Evolutionary conservation across 805 yeast species (phyloP), one percentile per base, ranked within the genome.

Genomic region (Starmerella apicola): DNA sequence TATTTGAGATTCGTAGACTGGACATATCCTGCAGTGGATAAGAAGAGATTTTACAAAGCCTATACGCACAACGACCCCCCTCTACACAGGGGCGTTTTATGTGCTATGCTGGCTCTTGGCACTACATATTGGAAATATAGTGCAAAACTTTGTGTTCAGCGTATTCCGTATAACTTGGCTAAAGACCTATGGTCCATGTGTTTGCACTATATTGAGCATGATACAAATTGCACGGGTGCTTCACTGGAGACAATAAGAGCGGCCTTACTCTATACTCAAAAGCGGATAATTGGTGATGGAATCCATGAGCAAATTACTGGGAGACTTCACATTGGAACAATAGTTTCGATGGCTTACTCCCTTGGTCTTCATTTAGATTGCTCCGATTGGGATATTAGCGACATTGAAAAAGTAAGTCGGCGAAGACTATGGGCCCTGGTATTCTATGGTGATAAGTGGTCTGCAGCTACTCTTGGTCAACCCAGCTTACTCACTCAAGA

Each of bases 361-460:
- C 40, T 59, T 10, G 64, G 63, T 0, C 48, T 60, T 22, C 63
- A 59, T 43, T 28, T 59, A 7, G 63, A 62, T 40, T 59, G 62
- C 42, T 27, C 54, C 5, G 26, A 42, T 20, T 62, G 67, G 66
- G 46, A 49, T 13, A 57, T 62, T 24, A 51, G 60, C 3, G 49
- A 45, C 10, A 50, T 52, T 28, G 58, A 53, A 25, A 61, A 58
- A 36, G 38, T 49, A 21, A 45, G 61, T 3, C 45, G 67, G 13
- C 44, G 49, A 6, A 42, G 61, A 15, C 45, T 61, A 15, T 59
- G 64, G 62, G 58, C 62, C 29, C 51, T 55, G 0, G 51, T 55
- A n/a, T 61, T 48, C 33, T 53, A 53, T 13, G 51, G 52, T 34
- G 67, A 62, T 39, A 59, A 58, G 39, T 62, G 66, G 66, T 43